Evolutionary conservation across 2,329 filamentous ascomycete genomes (phyloP), one percentile per base, ranked within the genome.

Genomic region (Cladosporium sp.): DNA sequence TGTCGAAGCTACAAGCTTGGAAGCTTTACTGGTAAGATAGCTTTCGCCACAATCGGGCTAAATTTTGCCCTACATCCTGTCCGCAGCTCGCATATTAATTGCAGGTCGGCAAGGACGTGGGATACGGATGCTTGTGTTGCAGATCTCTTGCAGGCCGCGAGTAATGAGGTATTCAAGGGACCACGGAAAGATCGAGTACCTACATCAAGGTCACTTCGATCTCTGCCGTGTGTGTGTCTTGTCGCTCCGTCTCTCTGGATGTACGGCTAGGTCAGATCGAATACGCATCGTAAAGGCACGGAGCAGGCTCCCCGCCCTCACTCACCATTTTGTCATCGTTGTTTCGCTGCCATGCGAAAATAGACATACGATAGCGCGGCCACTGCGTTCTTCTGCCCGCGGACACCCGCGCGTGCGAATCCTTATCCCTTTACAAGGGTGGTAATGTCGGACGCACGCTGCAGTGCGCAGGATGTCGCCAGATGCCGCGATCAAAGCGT

Each of bases 111-210:
- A 21, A n/a, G 15, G 32, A 21, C n/a, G 34, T 38, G 30, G 49
- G 11, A 58, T 38, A 58, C 52, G 47, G 52, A 55, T 58, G 54
- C 54, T 58, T 58, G 54, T 38, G 21, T 26, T 38, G 54, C 32
- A 58, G 54, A 58, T 58, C 54, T 34, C 18, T 32, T n/a, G 54
- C 54, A 36, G 30, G 21, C 32, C 34, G 54, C 34, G 34, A 58
- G 51, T 32, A 54, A 54, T 28, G 18, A 21, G 38, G 38, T 44
- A 41, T 44, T 44, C 38, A n/a, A 44, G 38, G 38, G 38, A 44
- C 38, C 38, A 44, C 38, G 38, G 38, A 44, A 44, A 44, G 38
- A 44, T 44, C 49, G 49, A 58, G 8, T 34, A 36, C n/a, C 54
- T 32, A 54, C 51, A 54, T n/a, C 51, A n/a, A 54, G 26, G 28